Base-by-base conservation (phyloP, 495 filamentous ascomycete species). In the Hypoxylon subgilvum region DNA sequence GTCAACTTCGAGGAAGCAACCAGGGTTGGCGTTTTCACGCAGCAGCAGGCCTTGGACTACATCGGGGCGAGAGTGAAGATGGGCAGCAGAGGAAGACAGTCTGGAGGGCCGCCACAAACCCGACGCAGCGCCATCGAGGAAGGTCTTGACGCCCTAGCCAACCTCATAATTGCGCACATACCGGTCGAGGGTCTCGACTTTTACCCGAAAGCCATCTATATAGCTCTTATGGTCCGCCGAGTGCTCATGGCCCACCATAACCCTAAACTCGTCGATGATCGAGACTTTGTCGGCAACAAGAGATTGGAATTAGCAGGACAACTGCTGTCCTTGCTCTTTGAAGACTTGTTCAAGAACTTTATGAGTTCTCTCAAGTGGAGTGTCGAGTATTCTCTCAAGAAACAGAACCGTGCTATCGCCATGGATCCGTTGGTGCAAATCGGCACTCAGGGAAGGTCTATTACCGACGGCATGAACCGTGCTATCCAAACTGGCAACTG, bases 221-320 rank as follows among this genome's bases (percentile, higher is more conserved):
- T 99, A 42, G 94, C 92, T 36, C 90, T 94, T 75, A 99, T 97
- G 94, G 87, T 90, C 19, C 88, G 92, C 18, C 84, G 93, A 72
- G 91, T 97, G 0, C 67, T 99, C 31, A 96, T 96, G 90, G 93
- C 91, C 8, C 87, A 88, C 69, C 88, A 92, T 39, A 91, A 97
- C 62, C 84, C 88, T 4, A 87, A 84, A 14, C 78, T 97, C 56
- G 89, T 97, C 2, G 94, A 99, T 57, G 94, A 99, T 70, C 82
- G 94, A 63, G 94, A 99, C 71, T 97, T 97, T 68, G 92, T 97
- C 13, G 94, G 94, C 57, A 99, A 99, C 71, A 99, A 99, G 72
- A 80, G 94, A 34, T 73, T 99, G 42, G 94, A 99, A 73, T 72
- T 99, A 72, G 91, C 92, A 14, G 94, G 94, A 9, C 94, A 97